Base-by-base conservation (phyloP, 805 yeast species). In the Kodamaea kakaduensis region DNA sequence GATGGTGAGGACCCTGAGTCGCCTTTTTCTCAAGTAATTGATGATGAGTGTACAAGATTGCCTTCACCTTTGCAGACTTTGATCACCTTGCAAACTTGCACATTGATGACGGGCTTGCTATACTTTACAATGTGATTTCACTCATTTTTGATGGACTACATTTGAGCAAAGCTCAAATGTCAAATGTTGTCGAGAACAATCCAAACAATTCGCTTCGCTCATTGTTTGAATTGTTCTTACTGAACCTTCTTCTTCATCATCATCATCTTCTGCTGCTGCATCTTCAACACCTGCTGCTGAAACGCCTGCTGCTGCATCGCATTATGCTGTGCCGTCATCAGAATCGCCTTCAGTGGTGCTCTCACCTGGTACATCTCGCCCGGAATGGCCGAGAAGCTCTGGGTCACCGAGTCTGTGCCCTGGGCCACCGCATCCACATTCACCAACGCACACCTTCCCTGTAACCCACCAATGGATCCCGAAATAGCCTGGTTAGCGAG, bases 401-500 rank as follows among this genome's bases (percentile, higher is more conserved):
- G 71, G 1, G 70, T 62, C 5, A 49, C 43, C 5, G 59, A 47
- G 34, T 54, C 58, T 5, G 34, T 15, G 21, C 31, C 31, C 14
- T 46, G 32, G 4, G 52, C 42, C 12, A 44, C 36, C n/a, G 56
- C 43, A 37, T 67, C 93, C 9, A 85, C 75, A 54, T 84, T 83
- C 38, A 84, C 74, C 31, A 81, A 74, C 1, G 86, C 83, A 31
- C 88, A 78, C 36, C 93, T 71, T n/a, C 93, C 89, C 52, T 80
- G 83, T 33, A 84, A 61, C 4, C 88, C 84, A 9, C 94, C 94
- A 25, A 79, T 76, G 10, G 69, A 62, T 2, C 73, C 73, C 1
- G 68, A 61, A 30, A 67, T 67, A 10, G 73, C 73, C 46, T 67
- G 73, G 45, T 64, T 67, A 4, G 73, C 73, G 31, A 67, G 54